Percentiles rank a stretch among this genome's conserved stretches.
These are phyloP conservation scores for Sporothrix humicola DNA, from an alignment of 2,329 filamentous ascomycete species.

Conservation along the genomic window DNA sequence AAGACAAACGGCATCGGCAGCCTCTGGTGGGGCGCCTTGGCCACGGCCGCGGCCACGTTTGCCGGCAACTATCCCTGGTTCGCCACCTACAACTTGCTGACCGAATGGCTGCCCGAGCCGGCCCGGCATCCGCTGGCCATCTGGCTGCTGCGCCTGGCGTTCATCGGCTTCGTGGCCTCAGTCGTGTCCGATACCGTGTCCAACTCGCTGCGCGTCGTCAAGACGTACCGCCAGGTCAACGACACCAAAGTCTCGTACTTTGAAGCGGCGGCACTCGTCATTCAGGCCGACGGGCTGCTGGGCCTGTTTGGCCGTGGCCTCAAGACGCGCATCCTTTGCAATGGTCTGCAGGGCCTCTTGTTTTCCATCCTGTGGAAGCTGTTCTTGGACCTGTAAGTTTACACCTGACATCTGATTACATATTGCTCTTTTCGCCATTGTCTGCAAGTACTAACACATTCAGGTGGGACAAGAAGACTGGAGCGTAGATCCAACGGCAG, in stretches of 20 bases:
- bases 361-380: slow-evolving; percentile 58
- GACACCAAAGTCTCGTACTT: slow-evolving; percentile 55
- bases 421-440: too few species aligned
- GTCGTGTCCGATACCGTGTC: slow-evolving; percentile 54
- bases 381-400: slow-evolving; percentile 55
- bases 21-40: slow-evolving; percentile 57
- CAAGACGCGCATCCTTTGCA: slow-evolving; percentile 55
- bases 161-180: slow-evolving; percentile 54
- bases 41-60: slow-evolving; percentile 56
- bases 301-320: slow-evolving; percentile 55
- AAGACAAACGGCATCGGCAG: slow-evolving; percentile 53
- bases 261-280: slow-evolving; percentile 50
- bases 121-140: slow-evolving; percentile 48
- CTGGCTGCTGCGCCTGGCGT: slow-evolving; percentile 53
- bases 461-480: slow-evolving; percentile 31
- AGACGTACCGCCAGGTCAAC: slow-evolving; percentile 58
- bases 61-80: slow-evolving; percentile 59
- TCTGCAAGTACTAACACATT: neutral
- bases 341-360: slow-evolving; percentile 54
- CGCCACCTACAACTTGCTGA: slow-evolving; percentile 55
- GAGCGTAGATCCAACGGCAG: neutral
- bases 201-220: slow-evolving; percentile 55
- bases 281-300: slow-evolving; percentile 50
- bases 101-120: slow-evolving; percentile 49
- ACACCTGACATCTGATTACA: too few species aligned